Base-by-base conservation (phyloP, 2,329 filamentous ascomycete genomes). In the Pseudogymnoascus sp. region DNA sequence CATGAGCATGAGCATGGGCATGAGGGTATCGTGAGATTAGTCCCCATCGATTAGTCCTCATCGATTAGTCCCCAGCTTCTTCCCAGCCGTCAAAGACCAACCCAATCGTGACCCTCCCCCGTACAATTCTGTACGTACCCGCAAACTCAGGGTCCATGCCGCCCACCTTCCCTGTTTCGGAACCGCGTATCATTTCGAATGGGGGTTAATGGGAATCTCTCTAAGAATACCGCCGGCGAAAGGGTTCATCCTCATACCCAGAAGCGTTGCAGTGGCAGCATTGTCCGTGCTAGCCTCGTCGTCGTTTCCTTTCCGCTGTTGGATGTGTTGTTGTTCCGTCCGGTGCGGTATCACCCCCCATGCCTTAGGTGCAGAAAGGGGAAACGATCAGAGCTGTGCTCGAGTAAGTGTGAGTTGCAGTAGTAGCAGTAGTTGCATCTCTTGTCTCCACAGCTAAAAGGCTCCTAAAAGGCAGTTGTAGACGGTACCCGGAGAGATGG, bases 201-300 rank as follows among this genome's bases (percentile, higher is more conserved):
- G 41, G 41, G 41, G 21, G 41, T 7, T 26, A 29, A 29, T n/a
- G 26, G 4, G 24, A 24, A 29, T 29, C 26, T 47, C 24, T 74
- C 71, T 61, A 68, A 69, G 35, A 65, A 64, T 40, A 70, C 64
- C 68, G 73, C 75, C 47, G 66, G 65, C 61, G 65, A 69, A 37
- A 69, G 65, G 65, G 70, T 67, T 63, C 72, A 65, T 73, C 75
- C 73, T 74, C 69, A 60, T 13, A 54, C 33, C 36, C 58, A 40
- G 58, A 44, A 37, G 58, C 29, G 41, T 47, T 47, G 41, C 24
- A 47, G 13, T 24, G 29, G 21, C 21, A 21, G 21, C 3, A 21
- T 21, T 47, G 41, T 47, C 41, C 41, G 41, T 50, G 44, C 44
- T 50, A 15, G 44, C 44, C 44, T 29, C 44, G 8, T 50, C 44